Evolutionary conservation across 2,329 filamentous ascomycete species (phyloP).

Genomic region (Endothia cerciana): DNA sequence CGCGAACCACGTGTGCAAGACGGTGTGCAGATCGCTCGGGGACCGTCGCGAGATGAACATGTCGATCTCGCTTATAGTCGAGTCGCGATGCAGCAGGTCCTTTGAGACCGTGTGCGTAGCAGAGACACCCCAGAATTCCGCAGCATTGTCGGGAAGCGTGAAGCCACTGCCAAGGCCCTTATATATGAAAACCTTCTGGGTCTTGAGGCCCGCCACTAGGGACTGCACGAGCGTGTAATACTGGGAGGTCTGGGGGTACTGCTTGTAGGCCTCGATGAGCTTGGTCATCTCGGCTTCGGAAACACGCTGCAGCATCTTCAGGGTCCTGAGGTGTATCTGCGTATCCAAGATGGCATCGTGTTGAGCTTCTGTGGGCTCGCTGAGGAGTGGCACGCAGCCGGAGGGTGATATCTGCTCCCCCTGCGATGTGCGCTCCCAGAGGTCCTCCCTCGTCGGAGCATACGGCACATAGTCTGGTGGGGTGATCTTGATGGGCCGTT

Average conservation of each 20-base stretch:
- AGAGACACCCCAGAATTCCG: slow-evolving; percentile 42
- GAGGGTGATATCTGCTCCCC: slow-evolving; percentile 34
- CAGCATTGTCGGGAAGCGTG: slow-evolving; percentile 36
- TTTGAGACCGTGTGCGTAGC: slow-evolving; percentile 19
- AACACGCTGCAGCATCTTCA: slow-evolving; percentile 39
- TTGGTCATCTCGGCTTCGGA: slow-evolving; percentile 36
- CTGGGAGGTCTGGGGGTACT: slow-evolving; percentile 30
- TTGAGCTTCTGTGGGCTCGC: slow-evolving; percentile 36
- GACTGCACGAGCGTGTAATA: slow-evolving; percentile 33
- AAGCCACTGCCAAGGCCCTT: slow-evolving; percentile 44
- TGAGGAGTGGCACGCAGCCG: slow-evolving; percentile 39
- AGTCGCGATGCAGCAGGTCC: slow-evolving; percentile 25
- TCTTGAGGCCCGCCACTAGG: slow-evolving; percentile 36
- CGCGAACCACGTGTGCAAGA: slow-evolving; percentile 44
- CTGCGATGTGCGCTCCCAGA: slow-evolving; percentile 39
- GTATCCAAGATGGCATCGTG: slow-evolving; percentile 38
- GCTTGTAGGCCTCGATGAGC: slow-evolving; percentile 33
- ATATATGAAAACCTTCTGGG: slow-evolving; percentile 36
- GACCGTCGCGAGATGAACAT: slow-evolving; percentile 43
- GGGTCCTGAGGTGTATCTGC: slow-evolving; percentile 38
- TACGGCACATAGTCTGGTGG: slow-evolving; percentile 34
- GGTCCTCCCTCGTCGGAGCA: slow-evolving; percentile 35
- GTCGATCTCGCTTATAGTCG: slow-evolving; percentile 32
- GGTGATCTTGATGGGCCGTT: slow-evolving; percentile 26
- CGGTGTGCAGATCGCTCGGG: slow-evolving; percentile 37